These are phyloP conservation scores for Yamadazyma mexicana DNA, from an alignment of 1,139 yeast species.

Conservation along the genomic window DNA sequence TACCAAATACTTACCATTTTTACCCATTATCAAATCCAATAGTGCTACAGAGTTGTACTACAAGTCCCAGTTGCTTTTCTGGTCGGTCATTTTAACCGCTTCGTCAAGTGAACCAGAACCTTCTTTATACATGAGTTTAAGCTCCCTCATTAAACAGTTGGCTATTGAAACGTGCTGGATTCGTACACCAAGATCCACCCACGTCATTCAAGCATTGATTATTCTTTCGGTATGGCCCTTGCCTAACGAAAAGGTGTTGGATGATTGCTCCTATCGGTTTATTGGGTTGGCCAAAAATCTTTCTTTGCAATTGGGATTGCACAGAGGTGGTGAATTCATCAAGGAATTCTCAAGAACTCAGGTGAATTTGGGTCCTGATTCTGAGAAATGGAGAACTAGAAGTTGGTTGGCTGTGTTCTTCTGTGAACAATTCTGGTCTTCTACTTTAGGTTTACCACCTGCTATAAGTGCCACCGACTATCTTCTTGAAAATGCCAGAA, in stretches of 20 bases:
- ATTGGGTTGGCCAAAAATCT: constrained; percentile 83
- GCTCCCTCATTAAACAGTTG: constrained; percentile 77
- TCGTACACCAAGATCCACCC: constrained; percentile 89
- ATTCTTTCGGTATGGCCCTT: constrained; percentile 89
- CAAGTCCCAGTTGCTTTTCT: constrained; percentile 80
- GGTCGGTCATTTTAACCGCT: constrained; percentile 90
- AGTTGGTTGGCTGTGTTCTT: constrained; percentile 90
- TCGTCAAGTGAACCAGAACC: constrained; percentile 88
- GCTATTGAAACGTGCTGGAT: constrained; percentile 95
- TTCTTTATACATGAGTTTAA: constrained; percentile 69
- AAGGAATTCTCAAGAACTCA: constrained; percentile 90
- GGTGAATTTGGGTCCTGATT: constrained; percentile 78
- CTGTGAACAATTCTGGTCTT: constrained; percentile 89
- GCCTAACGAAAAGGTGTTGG: constrained; percentile 89
- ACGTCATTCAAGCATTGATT: constrained; percentile 84
- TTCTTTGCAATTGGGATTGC: constrained; percentile 88
- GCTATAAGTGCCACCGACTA: constrained; percentile 78
- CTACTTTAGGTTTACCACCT: constrained; percentile 85
- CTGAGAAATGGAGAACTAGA: constrained; percentile 92
- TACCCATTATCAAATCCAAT: constrained; percentile 75
- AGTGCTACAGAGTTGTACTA: constrained; percentile 77
- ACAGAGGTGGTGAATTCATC: constrained; percentile 83
- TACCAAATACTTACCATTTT: constrained; percentile 65
- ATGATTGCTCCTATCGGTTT: constrained; percentile 88
- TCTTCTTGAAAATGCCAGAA: constrained; percentile 73